phyloP scores from a whole-genome alignment of 2,329 filamentous ascomycete genomes.

The Bipolaris victoriae region DNA sequence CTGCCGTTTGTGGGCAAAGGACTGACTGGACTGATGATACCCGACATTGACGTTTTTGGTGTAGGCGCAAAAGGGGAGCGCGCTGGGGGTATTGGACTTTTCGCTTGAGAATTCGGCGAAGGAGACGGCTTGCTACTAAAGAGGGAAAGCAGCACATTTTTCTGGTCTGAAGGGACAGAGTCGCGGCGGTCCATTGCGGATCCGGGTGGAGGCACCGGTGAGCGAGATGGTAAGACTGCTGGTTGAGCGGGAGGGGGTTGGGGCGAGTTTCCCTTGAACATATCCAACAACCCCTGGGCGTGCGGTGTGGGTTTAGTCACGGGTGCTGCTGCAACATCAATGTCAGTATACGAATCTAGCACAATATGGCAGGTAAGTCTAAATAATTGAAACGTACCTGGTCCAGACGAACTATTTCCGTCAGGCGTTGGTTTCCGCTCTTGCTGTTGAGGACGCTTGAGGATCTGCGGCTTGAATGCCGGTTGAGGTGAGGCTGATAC shows the following conservation, averaged over 20 bases:
- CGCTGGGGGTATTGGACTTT: slow-evolving; percentile 27
- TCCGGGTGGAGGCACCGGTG: slow-evolving; percentile 12
- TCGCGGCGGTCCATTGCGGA: slow-evolving; percentile 35
- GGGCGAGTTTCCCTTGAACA: slow-evolving; percentile 28
- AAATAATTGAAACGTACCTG: background rate
- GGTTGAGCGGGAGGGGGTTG: slow-evolving; percentile 18
- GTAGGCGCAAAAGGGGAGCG: slow-evolving; percentile 35
- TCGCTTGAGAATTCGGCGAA: slow-evolving; percentile 18
- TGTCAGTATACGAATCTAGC: background rate
- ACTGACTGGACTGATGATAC: slow-evolving; percentile 48
- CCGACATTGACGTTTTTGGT: slow-evolving; percentile 42
- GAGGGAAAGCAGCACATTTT: slow-evolving; percentile 45
- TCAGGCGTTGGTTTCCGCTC: slow-evolving; percentile 16
- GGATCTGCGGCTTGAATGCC: slow-evolving; percentile 45
- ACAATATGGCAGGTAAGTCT: too few relatives aligned
- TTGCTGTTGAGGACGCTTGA: slow-evolving; percentile 44
- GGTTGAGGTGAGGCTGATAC: slow-evolving; percentile 22
- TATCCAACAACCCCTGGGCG: slow-evolving; percentile 27
- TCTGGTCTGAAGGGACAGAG: slow-evolving; percentile 40
- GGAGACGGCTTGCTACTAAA: slow-evolving; percentile 35
- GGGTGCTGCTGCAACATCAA: slow-evolving; percentile 2
- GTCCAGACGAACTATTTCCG: background rate
- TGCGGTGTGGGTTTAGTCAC: slow-evolving; percentile 22
- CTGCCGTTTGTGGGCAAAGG: slow-evolving; percentile 42
- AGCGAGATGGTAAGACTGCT: slow-evolving; percentile 15